Conservation (phyloP, 1,284 basidiomycete species). For the Puccinia coronata region DNA sequence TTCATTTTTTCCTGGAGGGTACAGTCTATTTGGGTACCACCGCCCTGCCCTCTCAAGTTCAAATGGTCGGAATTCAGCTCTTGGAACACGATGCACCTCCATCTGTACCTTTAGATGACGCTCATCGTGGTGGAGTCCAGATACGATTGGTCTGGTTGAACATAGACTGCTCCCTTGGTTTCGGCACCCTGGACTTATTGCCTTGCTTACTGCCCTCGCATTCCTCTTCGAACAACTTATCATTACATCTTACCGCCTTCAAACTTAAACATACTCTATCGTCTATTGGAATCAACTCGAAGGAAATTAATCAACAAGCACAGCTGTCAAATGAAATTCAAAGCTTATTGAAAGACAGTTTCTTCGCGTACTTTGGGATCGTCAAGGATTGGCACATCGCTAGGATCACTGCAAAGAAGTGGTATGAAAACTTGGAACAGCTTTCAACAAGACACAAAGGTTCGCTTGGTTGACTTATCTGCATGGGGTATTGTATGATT, state of each 20-base stretch:
- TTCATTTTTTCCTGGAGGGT: constrained; percentile 40
- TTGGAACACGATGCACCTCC: constrained; percentile 10
- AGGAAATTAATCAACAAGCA: constrained; percentile 35
- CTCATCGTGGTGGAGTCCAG: constrained; percentile 22
- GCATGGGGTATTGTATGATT: not conserved
- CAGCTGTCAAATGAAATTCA: constrained; percentile 37
- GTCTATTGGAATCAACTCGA: constrained; percentile 25
- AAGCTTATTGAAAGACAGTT: constrained; percentile 35
- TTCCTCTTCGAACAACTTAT: not conserved
- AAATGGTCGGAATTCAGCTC: constrained; percentile 20
- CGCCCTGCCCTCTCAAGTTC: constrained; percentile 22
- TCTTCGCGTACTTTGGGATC: constrained; percentile 39
- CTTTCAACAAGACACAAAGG: constrained; percentile 25
- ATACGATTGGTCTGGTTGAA: constrained; percentile 33
- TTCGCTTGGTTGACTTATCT: not conserved
- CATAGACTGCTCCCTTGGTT: not conserved
- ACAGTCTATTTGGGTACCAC: constrained; percentile 43
- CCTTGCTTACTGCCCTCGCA: not conserved
- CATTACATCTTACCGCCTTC: not conserved
- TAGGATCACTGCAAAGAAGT: constrained; percentile 25
- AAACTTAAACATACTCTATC: constrained; percentile 19
- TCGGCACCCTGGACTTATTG: constrained; percentile 23
- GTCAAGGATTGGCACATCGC: constrained; percentile 39
- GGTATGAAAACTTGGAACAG: constrained; percentile 44
- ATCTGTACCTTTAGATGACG: not conserved